Evolutionary conservation across 1,139 yeast genomes (phyloP).

Genomic region (Yamadazyma mexicana): DNA sequence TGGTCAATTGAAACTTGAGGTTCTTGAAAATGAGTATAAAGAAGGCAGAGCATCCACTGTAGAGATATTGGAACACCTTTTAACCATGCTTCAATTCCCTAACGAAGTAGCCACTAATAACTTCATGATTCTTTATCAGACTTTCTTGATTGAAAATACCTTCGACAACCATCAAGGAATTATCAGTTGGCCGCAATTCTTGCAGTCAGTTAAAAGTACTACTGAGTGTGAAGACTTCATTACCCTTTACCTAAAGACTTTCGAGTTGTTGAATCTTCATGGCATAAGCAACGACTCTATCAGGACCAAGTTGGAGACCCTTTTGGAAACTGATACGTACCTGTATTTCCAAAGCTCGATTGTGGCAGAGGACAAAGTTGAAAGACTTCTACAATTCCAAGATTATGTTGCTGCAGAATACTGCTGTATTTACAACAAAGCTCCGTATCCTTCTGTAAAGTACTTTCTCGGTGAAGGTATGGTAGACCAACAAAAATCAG

Average conservation of each 20-base stretch:
- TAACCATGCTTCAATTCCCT: slow-evolving; percentile 15
- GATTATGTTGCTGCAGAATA: slow-evolving; percentile 38
- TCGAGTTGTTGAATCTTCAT: slow-evolving; percentile 24
- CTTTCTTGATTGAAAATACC: slow-evolving; percentile 32
- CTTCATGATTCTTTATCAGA: slow-evolving; percentile 25
- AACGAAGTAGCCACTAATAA: slow-evolving; percentile 23
- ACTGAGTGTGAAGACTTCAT: slow-evolving; percentile 32
- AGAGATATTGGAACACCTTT: slow-evolving; percentile 20
- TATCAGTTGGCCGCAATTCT: slow-evolving; percentile 37
- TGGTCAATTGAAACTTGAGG: slow-evolving; percentile 33
- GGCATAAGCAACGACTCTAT: neutral
- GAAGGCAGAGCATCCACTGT: slow-evolving; percentile 17
- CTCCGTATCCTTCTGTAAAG: slow-evolving; percentile 23
- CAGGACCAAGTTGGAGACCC: slow-evolving; percentile 1
- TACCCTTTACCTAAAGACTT: slow-evolving; percentile 32
- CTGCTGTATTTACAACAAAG: slow-evolving; percentile 22
- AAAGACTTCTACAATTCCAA: slow-evolving; percentile 8
- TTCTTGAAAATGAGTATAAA: slow-evolving; percentile 31
- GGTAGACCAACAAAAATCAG: slow-evolving; percentile 13
- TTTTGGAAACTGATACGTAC: slow-evolving; percentile 5
- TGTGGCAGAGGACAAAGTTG: slow-evolving; percentile 6
- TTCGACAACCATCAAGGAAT: slow-evolving; percentile 22
- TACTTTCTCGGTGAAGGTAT: slow-evolving; percentile 18
- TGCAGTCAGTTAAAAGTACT: slow-evolving; percentile 23
- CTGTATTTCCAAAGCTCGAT: slow-evolving; percentile 11